Conservation (phyloP, 306 rosid species). For the Senna siamea region DNA sequence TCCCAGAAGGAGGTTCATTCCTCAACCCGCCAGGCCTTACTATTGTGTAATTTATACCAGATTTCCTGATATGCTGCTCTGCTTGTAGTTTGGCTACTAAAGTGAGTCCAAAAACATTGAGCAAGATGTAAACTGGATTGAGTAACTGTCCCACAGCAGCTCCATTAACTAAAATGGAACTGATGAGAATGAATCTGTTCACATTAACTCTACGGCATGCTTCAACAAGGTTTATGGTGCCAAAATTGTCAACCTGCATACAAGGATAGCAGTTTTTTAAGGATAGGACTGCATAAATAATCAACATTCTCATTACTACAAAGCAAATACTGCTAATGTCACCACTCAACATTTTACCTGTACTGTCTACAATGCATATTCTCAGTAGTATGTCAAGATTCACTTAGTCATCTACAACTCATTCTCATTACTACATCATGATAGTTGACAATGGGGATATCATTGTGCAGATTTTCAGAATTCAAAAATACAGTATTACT, state of each 20-base stretch:
- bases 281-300: conserved; percentile 16
- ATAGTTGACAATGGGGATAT: neutral
- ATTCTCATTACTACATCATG: too few species aligned
- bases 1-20: conserved; percentile 89
- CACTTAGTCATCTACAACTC: neutral
- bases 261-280: conserved; percentile 5
- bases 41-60: conserved; percentile 93
- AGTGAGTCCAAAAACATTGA: conserved; percentile 88
- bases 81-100: conserved; percentile 94
- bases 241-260: conserved; percentile 88
- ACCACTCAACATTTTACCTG: too few species aligned
- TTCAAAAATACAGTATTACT: neutral
- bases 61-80: conserved; percentile 75
- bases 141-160: conserved; percentile 95
- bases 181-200: conserved; percentile 82
- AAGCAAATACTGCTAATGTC: too few species aligned
- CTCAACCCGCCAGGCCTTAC: conserved; percentile 95
- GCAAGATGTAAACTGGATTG: conserved; percentile 90
- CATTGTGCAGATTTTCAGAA: neutral
- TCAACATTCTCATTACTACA: neutral
- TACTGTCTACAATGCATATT: too few species aligned
- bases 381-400: too few species aligned
- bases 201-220: conserved; percentile 82
- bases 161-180: conserved; percentile 95
- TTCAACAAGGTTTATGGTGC: conserved; percentile 89